phyloP scores from a whole-genome alignment of 139 green algal species.

The Chlamydomonas schloesseri region DNA sequence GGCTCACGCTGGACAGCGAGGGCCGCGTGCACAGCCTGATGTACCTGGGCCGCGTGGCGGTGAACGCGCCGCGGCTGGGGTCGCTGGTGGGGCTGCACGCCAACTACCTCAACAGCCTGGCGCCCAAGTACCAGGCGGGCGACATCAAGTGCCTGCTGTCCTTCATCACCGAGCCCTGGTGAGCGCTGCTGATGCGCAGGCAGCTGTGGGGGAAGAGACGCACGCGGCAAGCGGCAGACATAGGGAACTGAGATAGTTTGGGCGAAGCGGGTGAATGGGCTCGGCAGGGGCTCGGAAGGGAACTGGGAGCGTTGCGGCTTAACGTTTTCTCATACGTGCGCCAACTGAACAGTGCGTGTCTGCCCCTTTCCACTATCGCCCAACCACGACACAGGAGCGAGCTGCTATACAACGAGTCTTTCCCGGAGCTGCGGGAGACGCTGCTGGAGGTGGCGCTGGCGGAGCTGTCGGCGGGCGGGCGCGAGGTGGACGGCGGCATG shows the following conservation, averaged over 20 bases:
- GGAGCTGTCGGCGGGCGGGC: background rate
- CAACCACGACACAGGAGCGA: constrained; percentile 7
- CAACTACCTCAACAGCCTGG: constrained; percentile 56
- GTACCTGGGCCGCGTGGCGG: constrained; percentile 46
- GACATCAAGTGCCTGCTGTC: constrained; percentile 45
- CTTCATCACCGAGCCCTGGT: constrained; percentile 60
- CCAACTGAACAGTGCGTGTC: no score
- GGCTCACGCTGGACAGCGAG: constrained; percentile 42
- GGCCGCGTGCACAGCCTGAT: constrained; percentile 37
- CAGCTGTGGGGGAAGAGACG: no score
- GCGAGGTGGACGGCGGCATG: constrained; percentile 16
- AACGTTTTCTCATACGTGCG: no score
- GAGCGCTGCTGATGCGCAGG: no score
- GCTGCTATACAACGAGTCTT: constrained; percentile 67
- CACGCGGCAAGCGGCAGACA: no score
- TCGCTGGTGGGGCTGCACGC: constrained; percentile 59
- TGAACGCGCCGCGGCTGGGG: constrained; percentile 42
- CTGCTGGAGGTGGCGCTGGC: constrained; percentile 26
- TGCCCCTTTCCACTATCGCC: no score
- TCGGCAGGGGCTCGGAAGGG: no score
- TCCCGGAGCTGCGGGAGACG: constrained; percentile 51
- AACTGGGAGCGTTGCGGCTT: no score
- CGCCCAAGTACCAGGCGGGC: constrained; percentile 7
- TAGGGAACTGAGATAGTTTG: no score
- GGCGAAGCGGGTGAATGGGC: no score